These are phyloP conservation scores for Whalleya microplaca DNA, from an alignment of 2,329 filamentous ascomycete genomes.

Conservation along the genomic window DNA sequence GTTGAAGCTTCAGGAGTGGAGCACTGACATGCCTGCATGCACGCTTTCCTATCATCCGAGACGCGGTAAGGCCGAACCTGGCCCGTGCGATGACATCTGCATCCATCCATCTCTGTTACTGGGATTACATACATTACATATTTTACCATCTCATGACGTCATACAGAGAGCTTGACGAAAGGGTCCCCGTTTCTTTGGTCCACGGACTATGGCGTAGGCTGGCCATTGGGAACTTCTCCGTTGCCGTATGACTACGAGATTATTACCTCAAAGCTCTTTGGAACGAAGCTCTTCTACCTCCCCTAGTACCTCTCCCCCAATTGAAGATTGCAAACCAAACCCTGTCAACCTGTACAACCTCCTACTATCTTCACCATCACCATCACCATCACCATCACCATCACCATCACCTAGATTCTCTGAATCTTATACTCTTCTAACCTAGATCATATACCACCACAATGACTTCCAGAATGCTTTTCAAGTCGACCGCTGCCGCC, in stretches of 20 bases:
- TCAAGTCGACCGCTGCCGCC: constrained; percentile 21
- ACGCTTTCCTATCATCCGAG: constrained; percentile 19
- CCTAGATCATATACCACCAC: constrained; percentile 9
- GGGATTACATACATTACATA: no score
- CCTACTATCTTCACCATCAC: not conserved
- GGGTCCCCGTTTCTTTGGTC: constrained; percentile 9
- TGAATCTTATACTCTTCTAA: not conserved
- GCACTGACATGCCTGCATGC: constrained; percentile 21
- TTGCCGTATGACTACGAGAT: constrained; percentile 24
- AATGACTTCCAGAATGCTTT: constrained; percentile 39
- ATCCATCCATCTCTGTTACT: no score
- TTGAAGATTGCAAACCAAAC: constrained; percentile 3
- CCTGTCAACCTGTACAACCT: no score
- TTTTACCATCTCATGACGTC: constrained; percentile 19
- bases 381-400: not conserved
- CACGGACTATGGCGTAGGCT: not conserved
- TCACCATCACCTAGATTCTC: constrained; percentile 3
- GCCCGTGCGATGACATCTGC: no score
- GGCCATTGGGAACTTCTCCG: constrained; percentile 15
- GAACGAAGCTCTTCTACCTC: constrained; percentile 12
- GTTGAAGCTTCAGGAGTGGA: constrained; percentile 3
- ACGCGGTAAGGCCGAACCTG: constrained; percentile 3
- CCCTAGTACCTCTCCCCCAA: constrained; percentile 2
- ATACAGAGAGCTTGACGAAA: constrained; percentile 10
- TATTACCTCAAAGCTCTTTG: constrained; percentile 18